Evolutionary conservation across 192 early-diverging fungal genomes (phyloP).

Genomic region (Coemansia erecta): DNA sequence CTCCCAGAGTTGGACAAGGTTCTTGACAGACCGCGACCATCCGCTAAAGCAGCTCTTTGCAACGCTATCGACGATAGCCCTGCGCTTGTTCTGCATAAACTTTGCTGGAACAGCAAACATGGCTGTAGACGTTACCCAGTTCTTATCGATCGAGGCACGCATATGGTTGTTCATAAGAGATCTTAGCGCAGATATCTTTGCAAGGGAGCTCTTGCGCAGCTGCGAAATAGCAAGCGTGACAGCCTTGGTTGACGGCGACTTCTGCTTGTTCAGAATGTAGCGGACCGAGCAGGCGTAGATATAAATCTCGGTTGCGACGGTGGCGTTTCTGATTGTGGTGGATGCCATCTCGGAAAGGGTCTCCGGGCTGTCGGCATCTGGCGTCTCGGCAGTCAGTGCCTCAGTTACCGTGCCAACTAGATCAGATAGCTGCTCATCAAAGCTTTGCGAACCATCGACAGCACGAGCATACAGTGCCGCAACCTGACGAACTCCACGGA

Average conservation of each 20-base stretch:
- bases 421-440: slow-evolving; percentile 20
- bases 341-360: slow-evolving; percentile 10
- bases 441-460: slow-evolving; percentile 2
- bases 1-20: slow-evolving; percentile 37
- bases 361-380: neutral
- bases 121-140: slow-evolving; percentile 11
- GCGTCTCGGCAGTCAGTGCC: slow-evolving; percentile 9
- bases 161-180: slow-evolving; percentile 19
- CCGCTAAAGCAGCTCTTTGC: slow-evolving; percentile 31
- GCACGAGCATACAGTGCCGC: slow-evolving; percentile 21
- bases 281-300: slow-evolving; percentile 22
- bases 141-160: slow-evolving; percentile 18
- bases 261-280: slow-evolving; percentile 23
- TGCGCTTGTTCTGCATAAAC: slow-evolving; percentile 20
- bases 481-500: slow-evolving; percentile 21
- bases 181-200: slow-evolving; percentile 19
- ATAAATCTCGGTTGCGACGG: slow-evolving; percentile 34
- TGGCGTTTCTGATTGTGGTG: slow-evolving; percentile 13
- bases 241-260: slow-evolving; percentile 17
- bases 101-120: neutral
- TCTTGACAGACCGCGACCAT: slow-evolving; percentile 40
- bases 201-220: slow-evolving; percentile 29
- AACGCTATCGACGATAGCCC: slow-evolving; percentile 10
- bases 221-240: slow-evolving; percentile 19
- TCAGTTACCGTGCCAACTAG: slow-evolving; percentile 16